Conservation (phyloP, 1,139 yeast genomes). For the Spathaspora jeffriesii region DNA sequence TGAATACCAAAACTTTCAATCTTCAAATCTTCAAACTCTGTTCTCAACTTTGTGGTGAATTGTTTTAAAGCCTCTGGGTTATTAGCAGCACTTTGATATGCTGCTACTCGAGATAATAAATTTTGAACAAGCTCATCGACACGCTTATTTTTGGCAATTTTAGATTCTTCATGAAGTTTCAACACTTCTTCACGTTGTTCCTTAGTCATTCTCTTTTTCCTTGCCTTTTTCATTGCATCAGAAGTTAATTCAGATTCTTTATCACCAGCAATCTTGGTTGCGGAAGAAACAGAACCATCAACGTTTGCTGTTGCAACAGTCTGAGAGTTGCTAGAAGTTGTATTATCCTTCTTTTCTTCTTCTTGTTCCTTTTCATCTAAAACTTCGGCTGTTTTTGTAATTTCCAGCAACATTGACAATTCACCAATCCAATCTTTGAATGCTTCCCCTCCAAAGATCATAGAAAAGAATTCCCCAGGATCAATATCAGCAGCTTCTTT, state of each 20-base stretch:
- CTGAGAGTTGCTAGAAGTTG: background rate
- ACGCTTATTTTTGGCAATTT: slow-evolving; percentile 53
- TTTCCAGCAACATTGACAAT: slow-evolving; percentile 78
- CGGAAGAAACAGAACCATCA: slow-evolving; percentile 10
- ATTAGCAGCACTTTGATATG: slow-evolving; percentile 26
- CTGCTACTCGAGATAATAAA: slow-evolving; percentile 46
- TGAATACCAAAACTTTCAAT: slow-evolving; percentile 51
- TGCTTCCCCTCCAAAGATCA: slow-evolving; percentile 83
- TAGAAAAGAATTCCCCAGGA: slow-evolving; percentile 60
- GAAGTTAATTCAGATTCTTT: slow-evolving; percentile 13
- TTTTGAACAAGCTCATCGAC: slow-evolving; percentile 52
- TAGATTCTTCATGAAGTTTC: slow-evolving; percentile 56
- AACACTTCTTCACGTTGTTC: slow-evolving; percentile 57
- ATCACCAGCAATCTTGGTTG: background rate
- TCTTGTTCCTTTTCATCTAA: slow-evolving; percentile 36
- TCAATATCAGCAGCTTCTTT: slow-evolving; percentile 29
- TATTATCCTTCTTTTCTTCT: slow-evolving; percentile 16
- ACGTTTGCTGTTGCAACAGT: slow-evolving; percentile 3
- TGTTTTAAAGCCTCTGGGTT: slow-evolving; percentile 34
- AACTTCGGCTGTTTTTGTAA: slow-evolving; percentile 70
- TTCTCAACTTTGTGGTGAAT: slow-evolving; percentile 41
- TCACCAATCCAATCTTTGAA: slow-evolving; percentile 80
- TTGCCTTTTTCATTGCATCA: slow-evolving; percentile 25
- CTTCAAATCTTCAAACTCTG: slow-evolving; percentile 62
- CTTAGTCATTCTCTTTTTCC: slow-evolving; percentile 41